A percentile compares a stretch with the other conserved stretches of the same genome.
These are phyloP conservation scores for Podospora fimiseda DNA, from an alignment of 495 filamentous ascomycete genomes.

Conservation along the genomic window DNA sequence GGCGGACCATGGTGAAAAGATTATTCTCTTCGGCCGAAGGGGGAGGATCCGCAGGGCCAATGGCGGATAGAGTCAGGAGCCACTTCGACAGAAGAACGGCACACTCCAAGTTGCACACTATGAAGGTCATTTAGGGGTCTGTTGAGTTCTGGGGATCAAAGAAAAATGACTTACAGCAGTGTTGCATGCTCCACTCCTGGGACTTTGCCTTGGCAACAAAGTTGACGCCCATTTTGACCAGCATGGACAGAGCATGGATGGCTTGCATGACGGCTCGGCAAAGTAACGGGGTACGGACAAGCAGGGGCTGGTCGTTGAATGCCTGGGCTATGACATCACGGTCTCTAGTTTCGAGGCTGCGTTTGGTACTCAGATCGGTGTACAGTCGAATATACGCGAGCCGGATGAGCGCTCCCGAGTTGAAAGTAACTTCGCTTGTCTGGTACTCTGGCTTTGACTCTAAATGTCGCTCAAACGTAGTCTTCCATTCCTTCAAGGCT, in stretches of 20 bases:
- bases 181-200: conserved; percentile 65
- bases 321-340: conserved; percentile 53
- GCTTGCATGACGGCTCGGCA: conserved; percentile 59
- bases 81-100: conserved; percentile 57
- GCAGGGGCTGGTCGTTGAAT: conserved; percentile 51
- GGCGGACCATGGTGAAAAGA: conserved; percentile 59
- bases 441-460: conserved; percentile 36
- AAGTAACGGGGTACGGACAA: conserved; percentile 51
- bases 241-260: conserved; percentile 60
- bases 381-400: conserved; percentile 64
- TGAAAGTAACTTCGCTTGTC: conserved; percentile 58
- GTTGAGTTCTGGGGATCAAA: neutral
- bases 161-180: conserved; percentile 43
- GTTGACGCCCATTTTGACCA: conserved; percentile 62
- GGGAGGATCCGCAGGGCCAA: conserved; percentile 37
- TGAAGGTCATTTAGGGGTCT: neutral
- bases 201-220: conserved; percentile 65
- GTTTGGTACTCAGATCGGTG: conserved; percentile 56
- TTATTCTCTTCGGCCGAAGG: conserved; percentile 54
- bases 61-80: conserved; percentile 39
- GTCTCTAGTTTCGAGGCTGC: conserved; percentile 57
- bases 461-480: conserved; percentile 53
- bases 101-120: conserved; percentile 63
- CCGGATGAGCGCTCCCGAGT: conserved; percentile 58
- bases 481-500: conserved; percentile 57